Percentiles rank a stretch among this genome's conserved stretches.
Evolutionary conservation across 1,284 basidiomycete genomes (phyloP).

Genomic region (Melampsora larici-populina): DNA sequence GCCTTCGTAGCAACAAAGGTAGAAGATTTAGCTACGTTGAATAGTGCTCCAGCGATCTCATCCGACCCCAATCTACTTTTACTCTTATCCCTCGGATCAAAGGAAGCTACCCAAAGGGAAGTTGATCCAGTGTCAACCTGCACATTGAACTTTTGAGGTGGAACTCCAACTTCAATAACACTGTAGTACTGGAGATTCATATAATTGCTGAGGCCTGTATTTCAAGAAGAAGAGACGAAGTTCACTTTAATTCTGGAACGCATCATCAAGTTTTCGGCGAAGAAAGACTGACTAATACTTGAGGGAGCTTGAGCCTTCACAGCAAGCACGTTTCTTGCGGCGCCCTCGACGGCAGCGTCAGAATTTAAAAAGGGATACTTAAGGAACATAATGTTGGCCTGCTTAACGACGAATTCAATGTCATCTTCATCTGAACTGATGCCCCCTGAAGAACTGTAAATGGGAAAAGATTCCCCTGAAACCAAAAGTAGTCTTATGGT

Average conservation of each 20-base stretch:
- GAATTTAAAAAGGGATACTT: conserved; percentile 24
- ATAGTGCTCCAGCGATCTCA: conserved; percentile 24
- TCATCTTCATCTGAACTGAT: not conserved
- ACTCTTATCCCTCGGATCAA: conserved; percentile 11
- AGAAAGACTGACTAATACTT: conserved; percentile 11
- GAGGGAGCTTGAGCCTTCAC: conserved; percentile 12
- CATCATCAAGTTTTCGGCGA: not conserved
- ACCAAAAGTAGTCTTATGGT: not conserved
- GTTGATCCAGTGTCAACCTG: conserved; percentile 41
- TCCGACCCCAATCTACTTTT: conserved; percentile 20
- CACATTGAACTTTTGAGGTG: conserved; percentile 38
- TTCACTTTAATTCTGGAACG: not conserved
- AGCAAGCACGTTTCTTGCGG: not conserved
- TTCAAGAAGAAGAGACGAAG: not conserved
- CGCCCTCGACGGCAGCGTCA: not conserved
- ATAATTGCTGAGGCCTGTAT: conserved; percentile 24
- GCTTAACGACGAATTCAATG: conserved; percentile 21
- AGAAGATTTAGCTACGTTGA: conserved; percentile 20
- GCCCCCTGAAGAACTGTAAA: conserved; percentile 6
- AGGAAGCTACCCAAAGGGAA: conserved; percentile 29
- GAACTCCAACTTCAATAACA: conserved; percentile 29
- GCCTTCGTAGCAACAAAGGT: conserved; percentile 19
- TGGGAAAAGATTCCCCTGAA: conserved; percentile 35
- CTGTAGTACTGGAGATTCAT: conserved; percentile 37
- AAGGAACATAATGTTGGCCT: conserved; percentile 15